Base-by-base conservation (phyloP, 345 rosid genomes). In the Garcia nutans region DNA sequence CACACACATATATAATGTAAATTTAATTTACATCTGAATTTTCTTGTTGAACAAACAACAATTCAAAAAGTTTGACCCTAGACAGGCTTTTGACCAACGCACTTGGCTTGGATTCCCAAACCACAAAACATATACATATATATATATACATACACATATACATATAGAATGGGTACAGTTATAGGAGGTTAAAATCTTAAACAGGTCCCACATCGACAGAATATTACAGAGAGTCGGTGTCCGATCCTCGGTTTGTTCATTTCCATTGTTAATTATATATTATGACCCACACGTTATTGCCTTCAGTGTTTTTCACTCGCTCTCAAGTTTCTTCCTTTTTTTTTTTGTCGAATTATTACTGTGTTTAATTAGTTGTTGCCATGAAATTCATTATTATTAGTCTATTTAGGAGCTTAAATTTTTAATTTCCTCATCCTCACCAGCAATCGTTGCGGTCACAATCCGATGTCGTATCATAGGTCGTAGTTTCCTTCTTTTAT, bases 11-110 rank as follows among this genome's bases (percentile, higher is more conserved):
- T n/a, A n/a, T n/a, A n/a, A n/a, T n/a, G n/a, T n/a, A n/a, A n/a
- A n/a, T n/a, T n/a, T n/a, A n/a, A n/a, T n/a, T n/a, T 22, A 42
- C 22, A 10, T 49, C 10, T 10, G 6, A 37, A 33, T 8, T 42
- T 65, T 64, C 13, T 37, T 20, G 78, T 63, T 74, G 74, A 79
- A 79, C 67, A n/a, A 73, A 81, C 50, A 70, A 72, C 16, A 70
- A 57, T 74, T 75, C 63, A 71, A 72, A 66, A 72, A 12, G 58
- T 63, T 78, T 72, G 78, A 79, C 80, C 80, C 70, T 73, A 45
- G 4, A 8, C 0, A 31, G 13, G 16, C 7, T 33, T 54, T 65
- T 65, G 77, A 74, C 77, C 63, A 17, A 8, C 7, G 42, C 37
- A 15, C n/a, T 11, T 49, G 31, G 31, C 31, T n/a, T 37, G 22